phyloP scores from a whole-genome alignment of 805 yeast genomes.

The Candida namnaoensis region DNA sequence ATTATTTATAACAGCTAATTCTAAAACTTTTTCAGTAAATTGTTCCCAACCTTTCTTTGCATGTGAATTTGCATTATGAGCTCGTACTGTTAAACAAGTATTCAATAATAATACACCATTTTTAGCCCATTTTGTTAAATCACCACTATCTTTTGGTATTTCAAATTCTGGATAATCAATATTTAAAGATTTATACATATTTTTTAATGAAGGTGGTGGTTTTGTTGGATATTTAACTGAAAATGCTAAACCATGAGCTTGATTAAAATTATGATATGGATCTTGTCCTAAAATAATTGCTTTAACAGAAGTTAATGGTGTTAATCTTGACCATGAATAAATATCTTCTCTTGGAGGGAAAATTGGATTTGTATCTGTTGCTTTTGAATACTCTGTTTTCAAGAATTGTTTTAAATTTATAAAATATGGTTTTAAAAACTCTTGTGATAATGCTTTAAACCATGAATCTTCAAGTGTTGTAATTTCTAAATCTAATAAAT shows the following conservation, averaged over 20 bases:
- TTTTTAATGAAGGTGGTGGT: slow-evolving; percentile 82
- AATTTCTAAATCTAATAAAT: slow-evolving; percentile 58
- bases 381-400: slow-evolving; percentile 32
- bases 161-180: slow-evolving; percentile 69
- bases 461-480: slow-evolving; percentile 66
- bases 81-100: slow-evolving; percentile 84
- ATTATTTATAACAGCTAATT: slow-evolving; percentile 39
- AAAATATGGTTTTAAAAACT: slow-evolving; percentile 82
- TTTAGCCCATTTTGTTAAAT: slow-evolving; percentile 74
- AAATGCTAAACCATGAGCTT: slow-evolving; percentile 96
- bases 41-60: slow-evolving; percentile 87
- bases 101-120: slow-evolving; percentile 85
- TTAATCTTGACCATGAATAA: slow-evolving; percentile 86
- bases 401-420: slow-evolving; percentile 62
- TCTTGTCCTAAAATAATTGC: slow-evolving; percentile 91
- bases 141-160: slow-evolving; percentile 45
- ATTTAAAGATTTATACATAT: slow-evolving; percentile 74
- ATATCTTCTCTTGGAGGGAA: slow-evolving; percentile 76
- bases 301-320: slow-evolving; percentile 66
- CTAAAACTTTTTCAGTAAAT: slow-evolving; percentile 70
- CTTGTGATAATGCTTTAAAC: slow-evolving; percentile 61
- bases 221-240: slow-evolving; percentile 79
- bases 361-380: slow-evolving; percentile 27
- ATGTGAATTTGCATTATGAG: slow-evolving; percentile 91
- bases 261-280: slow-evolving; percentile 88